phyloP scores from a whole-genome alignment of 1,284 basidiomycete genomes.

The Pseudozyma flocculosa region DNA sequence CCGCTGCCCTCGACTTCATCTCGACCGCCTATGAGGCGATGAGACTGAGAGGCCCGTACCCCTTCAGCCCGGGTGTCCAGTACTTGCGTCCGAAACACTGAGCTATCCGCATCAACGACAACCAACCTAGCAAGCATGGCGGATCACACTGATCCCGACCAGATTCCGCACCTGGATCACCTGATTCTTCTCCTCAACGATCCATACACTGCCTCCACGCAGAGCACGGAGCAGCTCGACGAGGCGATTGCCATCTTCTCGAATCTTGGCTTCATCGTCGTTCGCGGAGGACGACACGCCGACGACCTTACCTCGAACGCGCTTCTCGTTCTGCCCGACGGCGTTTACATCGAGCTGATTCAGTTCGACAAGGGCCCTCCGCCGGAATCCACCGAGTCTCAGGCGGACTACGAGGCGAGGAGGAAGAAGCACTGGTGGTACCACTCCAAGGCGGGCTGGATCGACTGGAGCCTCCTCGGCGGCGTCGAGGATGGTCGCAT shows the following conservation, averaged over 20 bases:
- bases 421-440: conserved; percentile 40
- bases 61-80: no score
- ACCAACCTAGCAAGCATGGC: no score
- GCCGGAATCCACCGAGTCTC: conserved; percentile 7
- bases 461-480: conserved; percentile 38
- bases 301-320: conserved; percentile 40
- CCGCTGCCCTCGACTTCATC: no score
- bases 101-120: no score
- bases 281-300: conserved; percentile 33
- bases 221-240: conserved; percentile 14
- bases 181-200: conserved; percentile 35
- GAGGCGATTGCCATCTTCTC: conserved; percentile 23
- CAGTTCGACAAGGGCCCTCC: conserved; percentile 23
- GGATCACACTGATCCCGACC: conserved; percentile 2
- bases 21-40: no score
- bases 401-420: conserved; percentile 18
- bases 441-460: conserved; percentile 32
- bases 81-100: no score
- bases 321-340: conserved; percentile 39
- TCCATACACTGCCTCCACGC: conserved; percentile 11
- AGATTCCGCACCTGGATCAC: conserved; percentile 39
- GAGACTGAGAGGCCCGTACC: no score
- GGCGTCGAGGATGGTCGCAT: conserved; percentile 21
- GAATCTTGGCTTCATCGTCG: conserved; percentile 36
- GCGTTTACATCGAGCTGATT: conserved; percentile 44